Evolutionary conservation across 1,284 basidiomycete genomes (phyloP).

Genomic region (Omphalotus olearius): DNA sequence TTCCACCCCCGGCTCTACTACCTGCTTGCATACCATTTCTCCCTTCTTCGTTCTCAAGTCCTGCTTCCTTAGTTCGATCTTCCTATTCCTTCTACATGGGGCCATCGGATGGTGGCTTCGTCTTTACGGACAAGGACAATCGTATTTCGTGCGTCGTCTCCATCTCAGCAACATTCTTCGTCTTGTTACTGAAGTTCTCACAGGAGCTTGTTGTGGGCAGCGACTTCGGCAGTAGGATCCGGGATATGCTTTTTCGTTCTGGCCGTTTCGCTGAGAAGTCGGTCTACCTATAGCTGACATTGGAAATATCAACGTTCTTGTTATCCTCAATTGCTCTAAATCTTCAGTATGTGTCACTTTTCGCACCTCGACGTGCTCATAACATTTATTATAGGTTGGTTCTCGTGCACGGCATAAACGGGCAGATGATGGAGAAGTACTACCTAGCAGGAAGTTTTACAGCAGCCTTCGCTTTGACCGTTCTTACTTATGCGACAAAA

Average conservation of each 20-base stretch:
- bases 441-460: conserved; percentile 19
- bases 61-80: too few relatives aligned
- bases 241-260: conserved; percentile 18
- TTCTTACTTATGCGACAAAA: conserved; percentile 17
- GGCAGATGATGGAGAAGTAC: conserved; percentile 24
- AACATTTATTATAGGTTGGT: conserved; percentile 17
- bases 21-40: too few relatives aligned
- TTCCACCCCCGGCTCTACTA: too few relatives aligned
- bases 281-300: conserved; percentile 13
- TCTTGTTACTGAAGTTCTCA: neutral
- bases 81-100: too few relatives aligned
- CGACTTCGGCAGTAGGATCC: conserved; percentile 16
- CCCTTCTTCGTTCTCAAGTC: too few relatives aligned
- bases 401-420: conserved; percentile 20
- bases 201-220: conserved; percentile 17
- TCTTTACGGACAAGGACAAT: too few relatives aligned
- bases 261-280: neutral
- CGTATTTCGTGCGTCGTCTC: too few relatives aligned
- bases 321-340: conserved; percentile 23
- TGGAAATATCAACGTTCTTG: conserved; percentile 20
- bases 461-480: conserved; percentile 16
- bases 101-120: too few relatives aligned
- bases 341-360: conserved; percentile 16
- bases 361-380: neutral
- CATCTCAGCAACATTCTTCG: too few relatives aligned